phyloP scores from a whole-genome alignment of 192 early-diverging fungal species.

The Entomortierella beljakovae region DNA sequence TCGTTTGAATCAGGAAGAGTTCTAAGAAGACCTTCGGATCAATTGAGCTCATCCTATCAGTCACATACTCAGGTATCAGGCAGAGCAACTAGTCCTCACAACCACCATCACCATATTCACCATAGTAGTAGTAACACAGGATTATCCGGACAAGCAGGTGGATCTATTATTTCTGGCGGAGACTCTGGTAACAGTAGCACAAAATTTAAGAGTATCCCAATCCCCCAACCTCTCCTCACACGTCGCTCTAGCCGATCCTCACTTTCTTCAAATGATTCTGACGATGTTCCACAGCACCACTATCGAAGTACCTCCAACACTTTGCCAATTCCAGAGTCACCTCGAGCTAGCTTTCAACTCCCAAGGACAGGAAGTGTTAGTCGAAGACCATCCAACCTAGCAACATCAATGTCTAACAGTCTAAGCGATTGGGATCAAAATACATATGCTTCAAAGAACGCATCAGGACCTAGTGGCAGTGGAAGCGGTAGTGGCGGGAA shows the following conservation, averaged over 20 bases:
- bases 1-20: slow-evolving; percentile 45
- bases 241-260: slow-evolving; percentile 51
- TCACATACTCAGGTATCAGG: slow-evolving; percentile 16
- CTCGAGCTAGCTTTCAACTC: slow-evolving; percentile 24
- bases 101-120: slow-evolving; percentile 22
- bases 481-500: slow-evolving; percentile 50
- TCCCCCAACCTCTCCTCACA: slow-evolving; percentile 51
- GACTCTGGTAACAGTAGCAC: slow-evolving; percentile 28
- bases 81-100: slow-evolving; percentile 10
- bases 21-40: slow-evolving; percentile 44
- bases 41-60: slow-evolving; percentile 42
- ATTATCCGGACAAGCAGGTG: slow-evolving; percentile 9
- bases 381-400: slow-evolving; percentile 44
- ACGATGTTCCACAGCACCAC: slow-evolving; percentile 36
- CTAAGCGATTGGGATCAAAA: slow-evolving; percentile 50
- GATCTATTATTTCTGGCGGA: slow-evolving; percentile 19
- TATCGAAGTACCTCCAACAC: slow-evolving; percentile 28
- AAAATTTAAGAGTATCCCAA: slow-evolving; percentile 54
- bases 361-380: slow-evolving; percentile 20
- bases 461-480: slow-evolving; percentile 3
- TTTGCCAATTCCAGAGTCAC: slow-evolving; percentile 41
- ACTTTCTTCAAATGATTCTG: slow-evolving; percentile 48
- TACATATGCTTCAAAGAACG: slow-evolving; percentile 19
- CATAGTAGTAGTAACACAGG: slow-evolving; percentile 11
- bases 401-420: slow-evolving; percentile 49